phyloP scores from a whole-genome alignment of 2,329 filamentous ascomycete species.

The Zymoseptoria pseudotritici region DNA sequence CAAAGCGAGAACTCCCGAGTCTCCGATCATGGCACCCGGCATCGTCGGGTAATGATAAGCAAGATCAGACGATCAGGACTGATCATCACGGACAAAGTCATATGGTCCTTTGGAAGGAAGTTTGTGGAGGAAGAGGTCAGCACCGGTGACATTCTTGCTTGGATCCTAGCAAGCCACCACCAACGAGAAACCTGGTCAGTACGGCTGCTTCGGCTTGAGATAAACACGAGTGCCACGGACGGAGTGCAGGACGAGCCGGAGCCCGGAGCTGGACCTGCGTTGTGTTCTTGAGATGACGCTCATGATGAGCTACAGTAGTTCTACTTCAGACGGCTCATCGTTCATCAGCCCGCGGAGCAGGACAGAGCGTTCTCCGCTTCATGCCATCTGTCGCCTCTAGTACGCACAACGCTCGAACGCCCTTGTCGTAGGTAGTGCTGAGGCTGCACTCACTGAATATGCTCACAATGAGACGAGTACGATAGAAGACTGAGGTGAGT shows the following conservation, averaged over 20 bases:
- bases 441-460: no score
- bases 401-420: no score
- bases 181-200: not conserved
- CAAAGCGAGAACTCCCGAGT: not conserved
- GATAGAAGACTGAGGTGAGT: no score
- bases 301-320: not conserved
- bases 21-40: not conserved
- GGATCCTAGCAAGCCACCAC: not conserved
- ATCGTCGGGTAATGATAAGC: not conserved
- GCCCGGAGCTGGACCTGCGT: not conserved
- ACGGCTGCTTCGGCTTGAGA: not conserved
- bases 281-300: not conserved
- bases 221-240: not conserved
- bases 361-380: no score
- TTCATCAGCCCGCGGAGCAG: no score
- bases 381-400: no score
- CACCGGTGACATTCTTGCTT: not conserved
- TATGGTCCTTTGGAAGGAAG: not conserved
- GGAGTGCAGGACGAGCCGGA: not conserved
- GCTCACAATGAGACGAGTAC: no score
- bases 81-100: not conserved
- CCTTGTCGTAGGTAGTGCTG: no score
- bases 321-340: no score
- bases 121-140: not conserved
- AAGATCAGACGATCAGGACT: not conserved